These are phyloP conservation scores for Kockiozyma suomiensis DNA, from an alignment of 805 yeast species.

Conservation along the genomic window DNA sequence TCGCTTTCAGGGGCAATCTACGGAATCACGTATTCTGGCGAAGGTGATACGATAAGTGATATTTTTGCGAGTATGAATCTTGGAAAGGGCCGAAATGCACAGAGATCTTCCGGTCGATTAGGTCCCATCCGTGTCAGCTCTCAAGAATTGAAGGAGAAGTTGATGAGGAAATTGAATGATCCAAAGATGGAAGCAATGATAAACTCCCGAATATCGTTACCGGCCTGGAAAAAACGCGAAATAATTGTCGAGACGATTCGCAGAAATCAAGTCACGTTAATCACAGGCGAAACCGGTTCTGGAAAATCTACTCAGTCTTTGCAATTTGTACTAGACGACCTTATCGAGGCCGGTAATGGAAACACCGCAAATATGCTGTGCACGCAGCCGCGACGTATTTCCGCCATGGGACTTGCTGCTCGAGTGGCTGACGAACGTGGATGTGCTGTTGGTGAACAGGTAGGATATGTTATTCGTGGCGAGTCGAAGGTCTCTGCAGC, in stretches of 20 bases:
- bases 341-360: conserved; percentile 48
- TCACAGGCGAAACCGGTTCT: conserved; percentile 97
- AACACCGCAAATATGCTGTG: conserved; percentile 66
- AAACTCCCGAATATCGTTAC: conserved; percentile 57
- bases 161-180: conserved; percentile 42
- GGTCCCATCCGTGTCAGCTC: conserved; percentile 26
- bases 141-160: conserved; percentile 43
- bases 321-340: conserved; percentile 78
- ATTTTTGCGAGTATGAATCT: conserved; percentile 23
- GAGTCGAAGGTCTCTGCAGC: conserved; percentile 64
- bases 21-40: conserved; percentile 37
- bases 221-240: conserved; percentile 77
- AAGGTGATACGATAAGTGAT: conserved; percentile 34
- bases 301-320: conserved; percentile 96
- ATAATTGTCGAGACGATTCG: conserved; percentile 60
- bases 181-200: conserved; percentile 48
- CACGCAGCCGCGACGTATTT: conserved; percentile 95
- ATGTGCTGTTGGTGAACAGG: conserved; percentile 65
- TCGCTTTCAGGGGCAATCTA: conserved; percentile 38
- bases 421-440: conserved; percentile 85
- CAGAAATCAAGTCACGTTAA: conserved; percentile 64
- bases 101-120: conserved; percentile 1
- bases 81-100: not conserved
- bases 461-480: conserved; percentile 90
- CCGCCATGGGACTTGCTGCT: conserved; percentile 92